Evolutionary conservation across 139 green algal species (phyloP), one percentile per base, ranked within the genome.

Genomic region (Diplosphaera chodatii): DNA sequence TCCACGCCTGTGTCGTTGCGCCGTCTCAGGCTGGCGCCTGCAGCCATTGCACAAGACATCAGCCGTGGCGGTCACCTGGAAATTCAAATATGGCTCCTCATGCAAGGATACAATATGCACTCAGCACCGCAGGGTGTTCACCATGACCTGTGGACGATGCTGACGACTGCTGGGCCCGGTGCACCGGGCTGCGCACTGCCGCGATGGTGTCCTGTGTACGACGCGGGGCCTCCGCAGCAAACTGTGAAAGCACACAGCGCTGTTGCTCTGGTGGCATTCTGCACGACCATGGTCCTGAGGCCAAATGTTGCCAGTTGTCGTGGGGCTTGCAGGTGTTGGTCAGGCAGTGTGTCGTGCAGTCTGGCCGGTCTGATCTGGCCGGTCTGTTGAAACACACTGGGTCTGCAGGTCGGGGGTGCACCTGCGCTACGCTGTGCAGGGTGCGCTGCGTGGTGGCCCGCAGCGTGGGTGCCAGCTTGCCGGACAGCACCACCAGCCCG

Each of bases 401-500:
- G n/a, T n/a, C n/a, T n/a, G n/a, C n/a, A n/a, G n/a, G n/a, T n/a
- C n/a, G n/a, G n/a, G n/a, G 16, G 13, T 25, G 10, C 25, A 25
- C 48, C 48, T 59, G 48, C 16, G 48, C 48, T 8, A 40, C 55
- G 0, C 68, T 67, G 40, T 56, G 34, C 4, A 80, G 30, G 31
- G 74, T 68, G 40, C 68, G 69, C 0, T 32, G 18, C 3, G 69
- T 64, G 21, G 82, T 70, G 0, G 16, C 69, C 23, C 73, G 72
- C 16, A 87, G 31, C 3, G 73, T 72, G 29, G 85, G 85, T 32
- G 81, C 65, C 48, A 90, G 82, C 68, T 90, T 90, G 73, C 64
- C 75, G 55, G 78, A 83, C 8, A 91, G 75, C 4, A 69, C 40
- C 13, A 89, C 55, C 13, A 71, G 23, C 27, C 80, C 86, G 6